Conservation (phyloP, 2,329 filamentous ascomycete genomes). For the Coniochaeta pulveracea region DNA sequence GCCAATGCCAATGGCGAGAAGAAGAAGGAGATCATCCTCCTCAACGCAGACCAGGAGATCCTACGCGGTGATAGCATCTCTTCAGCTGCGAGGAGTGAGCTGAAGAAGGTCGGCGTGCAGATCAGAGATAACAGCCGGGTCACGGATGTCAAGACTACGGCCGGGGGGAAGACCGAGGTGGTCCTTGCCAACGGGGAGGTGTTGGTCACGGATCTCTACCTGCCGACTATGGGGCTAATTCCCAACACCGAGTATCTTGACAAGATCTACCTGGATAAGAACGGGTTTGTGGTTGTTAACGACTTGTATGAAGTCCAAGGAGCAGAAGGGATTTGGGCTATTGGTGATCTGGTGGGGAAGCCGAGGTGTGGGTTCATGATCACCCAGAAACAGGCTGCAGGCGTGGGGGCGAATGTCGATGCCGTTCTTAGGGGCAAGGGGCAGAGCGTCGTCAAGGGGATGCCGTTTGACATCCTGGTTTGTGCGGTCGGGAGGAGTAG, state of each 20-base stretch:
- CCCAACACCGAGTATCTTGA: conserved; percentile 45
- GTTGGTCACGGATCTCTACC: conserved; percentile 34
- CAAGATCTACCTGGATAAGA: conserved; percentile 27
- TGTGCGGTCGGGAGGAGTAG: conserved; percentile 37
- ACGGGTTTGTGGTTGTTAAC: conserved; percentile 35
- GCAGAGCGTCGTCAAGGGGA: conserved; percentile 30
- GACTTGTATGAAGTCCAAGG: conserved; percentile 35
- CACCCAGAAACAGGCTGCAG: conserved; percentile 34
- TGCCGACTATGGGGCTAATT: conserved; percentile 41
- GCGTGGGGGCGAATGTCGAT: conserved; percentile 42
- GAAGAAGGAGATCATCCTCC: conserved; percentile 36
- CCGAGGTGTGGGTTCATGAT: conserved; percentile 32
- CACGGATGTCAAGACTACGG: conserved; percentile 16
- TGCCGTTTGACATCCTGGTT: conserved; percentile 36
- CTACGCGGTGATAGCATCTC: conserved; percentile 32
- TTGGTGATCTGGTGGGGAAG: conserved; percentile 39
- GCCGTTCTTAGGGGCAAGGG: conserved; percentile 30
- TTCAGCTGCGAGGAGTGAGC: conserved; percentile 30
- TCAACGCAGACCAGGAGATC: conserved; percentile 28
- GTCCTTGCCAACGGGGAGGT: conserved; percentile 32
- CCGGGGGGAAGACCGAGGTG: conserved; percentile 36
- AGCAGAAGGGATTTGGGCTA: conserved; percentile 36
- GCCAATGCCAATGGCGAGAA: conserved; percentile 16
- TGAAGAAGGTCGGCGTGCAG: conserved; percentile 40
- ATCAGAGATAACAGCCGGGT: conserved; percentile 32